phyloP scores from a whole-genome alignment of 164 flowering plant genomes.

The Vitis riparia region DNA sequence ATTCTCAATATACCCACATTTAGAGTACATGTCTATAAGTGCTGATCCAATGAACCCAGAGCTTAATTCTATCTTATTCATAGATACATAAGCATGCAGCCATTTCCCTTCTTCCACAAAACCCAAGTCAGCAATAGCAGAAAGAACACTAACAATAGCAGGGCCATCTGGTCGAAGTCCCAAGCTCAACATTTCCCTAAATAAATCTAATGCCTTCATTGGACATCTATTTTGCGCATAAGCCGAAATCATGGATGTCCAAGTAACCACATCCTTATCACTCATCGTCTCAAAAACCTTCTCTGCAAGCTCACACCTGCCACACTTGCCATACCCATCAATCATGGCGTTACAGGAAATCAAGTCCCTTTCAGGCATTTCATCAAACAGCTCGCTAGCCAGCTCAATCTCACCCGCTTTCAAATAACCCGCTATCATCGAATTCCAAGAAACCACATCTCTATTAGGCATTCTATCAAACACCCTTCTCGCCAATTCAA shows the following conservation, averaged over 20 bases:
- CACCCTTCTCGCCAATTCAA: conserved; percentile 19
- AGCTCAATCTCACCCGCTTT: conserved; percentile 19
- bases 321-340: conserved; percentile 27
- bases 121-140: conserved; percentile 26
- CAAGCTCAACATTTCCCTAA: conserved; percentile 22
- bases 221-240: conserved; percentile 17
- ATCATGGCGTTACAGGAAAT: conserved; percentile 29
- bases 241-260: conserved; percentile 31
- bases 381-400: conserved; percentile 21
- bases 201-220: conserved; percentile 28
- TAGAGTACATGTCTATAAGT: conserved; percentile 40
- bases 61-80: conserved; percentile 14
- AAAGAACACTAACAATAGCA: conserved; percentile 24
- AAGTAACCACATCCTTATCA: conserved; percentile 32
- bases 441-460: conserved; percentile 29
- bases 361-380: conserved; percentile 31
- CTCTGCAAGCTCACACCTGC: conserved; percentile 19
- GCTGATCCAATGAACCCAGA: conserved; percentile 29
- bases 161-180: conserved; percentile 25
- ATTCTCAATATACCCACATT: conserved; percentile 34
- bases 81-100: conserved; percentile 26
- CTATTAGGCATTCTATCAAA: conserved; percentile 32
- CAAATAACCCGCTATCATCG: conserved; percentile 22
- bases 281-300: conserved; percentile 17
- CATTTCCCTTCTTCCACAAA: conserved; percentile 35